Evolutionary conservation across 176 grass and related monocot genomes (phyloP).

Genomic region (Bromus sterilis): DNA sequence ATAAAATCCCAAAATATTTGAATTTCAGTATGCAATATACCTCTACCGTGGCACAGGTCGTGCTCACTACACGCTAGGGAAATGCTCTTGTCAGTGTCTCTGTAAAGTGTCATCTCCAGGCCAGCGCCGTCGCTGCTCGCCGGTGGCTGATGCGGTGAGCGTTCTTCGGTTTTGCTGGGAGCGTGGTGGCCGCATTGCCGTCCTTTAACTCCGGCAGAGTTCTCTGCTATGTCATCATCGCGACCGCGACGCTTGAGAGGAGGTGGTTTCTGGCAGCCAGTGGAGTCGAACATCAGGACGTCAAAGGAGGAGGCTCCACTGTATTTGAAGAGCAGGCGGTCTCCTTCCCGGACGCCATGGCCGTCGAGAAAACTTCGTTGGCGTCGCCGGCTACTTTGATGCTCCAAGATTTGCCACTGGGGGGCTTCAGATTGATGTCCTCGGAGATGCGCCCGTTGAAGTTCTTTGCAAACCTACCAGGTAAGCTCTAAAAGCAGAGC

Average conservation of each 20-base stretch:
- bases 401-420: constrained; percentile 13
- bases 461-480: constrained; percentile 24
- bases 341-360: constrained; percentile 1
- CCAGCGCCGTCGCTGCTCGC: background rate
- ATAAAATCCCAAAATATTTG: background rate
- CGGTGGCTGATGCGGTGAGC: background rate
- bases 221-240: background rate
- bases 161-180: background rate
- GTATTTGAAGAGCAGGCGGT: constrained; percentile 35
- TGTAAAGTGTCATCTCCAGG: constrained; percentile 1
- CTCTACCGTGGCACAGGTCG: background rate
- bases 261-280: constrained; percentile 15
- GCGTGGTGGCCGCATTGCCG: background rate
- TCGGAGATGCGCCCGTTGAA: constrained; percentile 38
- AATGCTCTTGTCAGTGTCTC: background rate
- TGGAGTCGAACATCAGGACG: constrained; percentile 26
- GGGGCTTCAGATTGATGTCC: constrained; percentile 14
- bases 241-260: background rate
- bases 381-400: background rate
- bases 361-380: background rate
- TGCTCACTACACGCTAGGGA: background rate
- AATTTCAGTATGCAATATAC: too few species aligned
- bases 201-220: background rate
- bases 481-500: constrained; percentile 14
- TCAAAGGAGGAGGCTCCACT: constrained; percentile 31